phyloP scores from a whole-genome alignment of 202 grass and related monocot species.

The Eragrostis tef region DNA sequence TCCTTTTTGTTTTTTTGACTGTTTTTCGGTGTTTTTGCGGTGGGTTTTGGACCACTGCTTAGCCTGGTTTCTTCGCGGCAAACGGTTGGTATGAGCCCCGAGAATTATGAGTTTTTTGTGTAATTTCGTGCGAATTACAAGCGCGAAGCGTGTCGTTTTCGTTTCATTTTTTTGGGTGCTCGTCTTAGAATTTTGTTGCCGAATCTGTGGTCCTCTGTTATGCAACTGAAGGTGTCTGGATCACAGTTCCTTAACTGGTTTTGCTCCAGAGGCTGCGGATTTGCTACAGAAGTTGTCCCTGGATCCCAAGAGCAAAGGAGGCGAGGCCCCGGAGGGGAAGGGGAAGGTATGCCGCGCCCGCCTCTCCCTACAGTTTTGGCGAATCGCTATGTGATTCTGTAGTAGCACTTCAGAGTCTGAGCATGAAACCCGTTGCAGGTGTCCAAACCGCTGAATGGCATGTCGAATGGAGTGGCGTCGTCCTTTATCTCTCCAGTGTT shows the following conservation, averaged over 20 bases:
- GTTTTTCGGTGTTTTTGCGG: constrained; percentile 4
- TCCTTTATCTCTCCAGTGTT: constrained; percentile 19
- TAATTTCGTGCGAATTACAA: not conserved
- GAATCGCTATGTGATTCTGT: not conserved
- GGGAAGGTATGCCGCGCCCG: constrained; percentile 47
- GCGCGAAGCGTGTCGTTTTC: not conserved
- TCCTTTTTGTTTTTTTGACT: not conserved
- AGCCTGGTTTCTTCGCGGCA: not conserved
- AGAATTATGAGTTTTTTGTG: not conserved
- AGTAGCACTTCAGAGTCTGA: not conserved
- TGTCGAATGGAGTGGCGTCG: constrained; percentile 33
- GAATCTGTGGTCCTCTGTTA: not conserved
- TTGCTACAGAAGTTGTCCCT: constrained; percentile 65
- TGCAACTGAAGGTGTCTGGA: not conserved
- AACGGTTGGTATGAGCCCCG: not conserved
- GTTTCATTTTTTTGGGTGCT: not conserved
- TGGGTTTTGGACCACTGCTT: not conserved
- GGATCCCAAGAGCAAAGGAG: constrained; percentile 52
- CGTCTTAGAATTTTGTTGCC: not conserved
- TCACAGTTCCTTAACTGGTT: constrained; percentile 52
- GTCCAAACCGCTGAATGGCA: constrained; percentile 16
- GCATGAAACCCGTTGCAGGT: constrained; percentile 20
- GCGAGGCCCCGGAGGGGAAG: constrained; percentile 45
- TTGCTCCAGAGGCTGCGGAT: constrained; percentile 59
- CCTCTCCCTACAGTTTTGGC: not conserved